Evolutionary conservation across 2,329 filamentous ascomycete genomes (phyloP).

Genomic region (Claviceps purpurea): DNA sequence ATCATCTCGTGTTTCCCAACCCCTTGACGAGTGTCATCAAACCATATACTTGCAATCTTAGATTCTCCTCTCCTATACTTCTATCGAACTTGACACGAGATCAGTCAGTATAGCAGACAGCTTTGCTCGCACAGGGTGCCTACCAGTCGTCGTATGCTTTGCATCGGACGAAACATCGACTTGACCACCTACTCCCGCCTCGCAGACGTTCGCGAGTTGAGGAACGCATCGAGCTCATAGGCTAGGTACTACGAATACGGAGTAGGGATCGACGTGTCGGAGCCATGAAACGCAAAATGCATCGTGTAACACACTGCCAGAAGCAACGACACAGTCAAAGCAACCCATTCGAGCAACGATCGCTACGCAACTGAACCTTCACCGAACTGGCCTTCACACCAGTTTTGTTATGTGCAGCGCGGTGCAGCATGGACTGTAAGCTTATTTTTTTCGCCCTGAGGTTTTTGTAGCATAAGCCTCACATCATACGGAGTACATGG

Average conservation of each 20-base stretch:
- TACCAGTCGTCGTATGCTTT: too few species aligned
- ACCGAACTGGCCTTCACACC: background rate
- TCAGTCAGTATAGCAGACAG: too few species aligned
- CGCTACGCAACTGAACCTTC: background rate
- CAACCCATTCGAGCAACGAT: background rate
- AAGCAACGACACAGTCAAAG: background rate
- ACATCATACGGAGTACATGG: background rate
- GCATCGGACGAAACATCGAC: too few species aligned
- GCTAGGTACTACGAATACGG: too few species aligned
- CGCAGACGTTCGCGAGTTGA: background rate
- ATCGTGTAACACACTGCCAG: background rate
- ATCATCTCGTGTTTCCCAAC: too few species aligned
- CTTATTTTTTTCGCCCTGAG: background rate
- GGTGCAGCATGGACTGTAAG: too few species aligned
- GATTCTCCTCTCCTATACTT: too few species aligned
- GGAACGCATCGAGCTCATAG: background rate
- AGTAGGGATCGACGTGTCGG: background rate
- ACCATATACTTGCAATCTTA: too few species aligned
- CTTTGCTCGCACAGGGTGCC: too few species aligned
- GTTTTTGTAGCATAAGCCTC: background rate
- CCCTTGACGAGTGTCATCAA: too few species aligned
- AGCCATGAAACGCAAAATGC: background rate
- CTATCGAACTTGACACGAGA: too few species aligned
- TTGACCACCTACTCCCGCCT: background rate
- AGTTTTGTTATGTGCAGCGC: background rate